Evolutionary conservation across 225 moss, liverwort and hornwort genomes (phyloP).

Genomic region (Marchantia paleacea): DNA sequence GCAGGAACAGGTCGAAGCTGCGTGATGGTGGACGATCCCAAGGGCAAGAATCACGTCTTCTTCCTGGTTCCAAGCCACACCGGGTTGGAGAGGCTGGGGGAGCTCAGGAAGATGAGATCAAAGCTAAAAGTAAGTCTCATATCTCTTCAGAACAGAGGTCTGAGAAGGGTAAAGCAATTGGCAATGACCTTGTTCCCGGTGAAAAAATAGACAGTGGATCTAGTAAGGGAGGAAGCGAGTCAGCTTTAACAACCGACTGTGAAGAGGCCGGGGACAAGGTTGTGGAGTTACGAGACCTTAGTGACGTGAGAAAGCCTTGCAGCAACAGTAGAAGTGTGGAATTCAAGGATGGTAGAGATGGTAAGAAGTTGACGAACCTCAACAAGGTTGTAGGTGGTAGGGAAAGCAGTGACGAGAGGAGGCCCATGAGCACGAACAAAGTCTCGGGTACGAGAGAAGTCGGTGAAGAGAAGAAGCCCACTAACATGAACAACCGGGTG

Average conservation of each 20-base stretch:
- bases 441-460: background rate
- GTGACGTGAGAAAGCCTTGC: conserved; percentile 3
- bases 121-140: conserved; percentile 1
- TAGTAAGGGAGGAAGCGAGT: conserved; percentile 8
- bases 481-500: background rate
- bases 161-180: conserved; percentile 15
- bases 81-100: background rate
- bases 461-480: conserved; percentile 1
- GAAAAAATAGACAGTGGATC: conserved; percentile 10
- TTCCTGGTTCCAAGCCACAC: conserved; percentile 1
- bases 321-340: background rate
- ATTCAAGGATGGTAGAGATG: conserved; percentile 5
- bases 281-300: conserved; percentile 11
- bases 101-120: conserved; percentile 13
- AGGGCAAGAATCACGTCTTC: conserved; percentile 6
- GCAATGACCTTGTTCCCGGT: background rate
- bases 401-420: background rate
- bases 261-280: conserved; percentile 15
- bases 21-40: conserved; percentile 9
- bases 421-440: background rate
- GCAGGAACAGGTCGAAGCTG: conserved; percentile 29
- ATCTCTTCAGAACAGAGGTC: conserved; percentile 6
- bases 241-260: background rate
- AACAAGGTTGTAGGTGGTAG: conserved; percentile 7
- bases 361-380: background rate